Evolutionary conservation across 805 yeast species (phyloP).

Genomic region (Hanseniaspora occidentalis): DNA sequence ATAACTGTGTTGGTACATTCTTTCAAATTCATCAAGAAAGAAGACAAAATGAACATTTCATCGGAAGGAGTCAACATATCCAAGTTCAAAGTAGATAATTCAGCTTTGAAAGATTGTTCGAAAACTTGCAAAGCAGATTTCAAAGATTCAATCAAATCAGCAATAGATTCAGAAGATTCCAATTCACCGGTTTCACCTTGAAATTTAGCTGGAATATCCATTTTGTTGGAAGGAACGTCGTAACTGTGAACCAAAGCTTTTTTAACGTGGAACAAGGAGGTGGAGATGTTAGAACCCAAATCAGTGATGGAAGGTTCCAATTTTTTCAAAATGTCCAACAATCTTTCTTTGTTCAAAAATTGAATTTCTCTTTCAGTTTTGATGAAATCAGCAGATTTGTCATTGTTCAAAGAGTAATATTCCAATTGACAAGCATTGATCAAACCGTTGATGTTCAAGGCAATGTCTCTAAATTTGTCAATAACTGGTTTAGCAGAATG

Average conservation of each 20-base stretch:
- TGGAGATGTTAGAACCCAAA: conserved; percentile 25
- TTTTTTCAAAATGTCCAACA: conserved; percentile 21
- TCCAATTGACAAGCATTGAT: conserved; percentile 38
- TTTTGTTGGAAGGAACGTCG: conserved; percentile 25
- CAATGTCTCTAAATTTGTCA: conserved; percentile 21
- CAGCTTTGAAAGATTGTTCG: conserved; percentile 24
- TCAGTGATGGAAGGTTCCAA: conserved; percentile 23
- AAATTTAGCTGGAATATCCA: conserved; percentile 9
- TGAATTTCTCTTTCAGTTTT: conserved; percentile 24
- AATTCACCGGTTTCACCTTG: too few relatives aligned
- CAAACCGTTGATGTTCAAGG: conserved; percentile 28
- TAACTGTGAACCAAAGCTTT: conserved; percentile 27
- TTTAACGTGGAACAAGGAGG: conserved; percentile 23
- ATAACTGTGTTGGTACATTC: conserved; percentile 25
- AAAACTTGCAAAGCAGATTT: conserved; percentile 23
- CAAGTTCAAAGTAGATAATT: conserved; percentile 21
- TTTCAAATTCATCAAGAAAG: conserved; percentile 36
- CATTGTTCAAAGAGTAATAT: conserved; percentile 25
- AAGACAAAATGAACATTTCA: conserved; percentile 36
- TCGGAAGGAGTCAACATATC: conserved; percentile 32
- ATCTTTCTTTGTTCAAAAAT: conserved; percentile 24
- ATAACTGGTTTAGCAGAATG: conserved; percentile 26
- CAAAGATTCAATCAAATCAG: conserved; percentile 14
- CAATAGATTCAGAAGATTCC: conserved; percentile 15
- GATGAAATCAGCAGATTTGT: conserved; percentile 11